phyloP scores from a whole-genome alignment of 768 basidiomycete species.

The Gloeostereum incarnatum region DNA sequence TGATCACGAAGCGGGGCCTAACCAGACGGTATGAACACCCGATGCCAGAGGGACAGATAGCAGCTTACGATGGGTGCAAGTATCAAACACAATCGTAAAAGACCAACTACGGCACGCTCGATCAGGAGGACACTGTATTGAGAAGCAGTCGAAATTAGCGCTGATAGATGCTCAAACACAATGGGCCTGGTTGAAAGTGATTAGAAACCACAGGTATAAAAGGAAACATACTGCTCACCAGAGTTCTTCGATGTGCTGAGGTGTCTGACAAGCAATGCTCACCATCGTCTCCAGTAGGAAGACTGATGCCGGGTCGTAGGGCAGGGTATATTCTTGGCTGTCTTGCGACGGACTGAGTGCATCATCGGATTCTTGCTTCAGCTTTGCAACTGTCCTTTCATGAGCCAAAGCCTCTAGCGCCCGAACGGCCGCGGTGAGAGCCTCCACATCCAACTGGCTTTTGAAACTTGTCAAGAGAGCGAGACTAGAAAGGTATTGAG shows the following conservation, averaged over 20 bases:
- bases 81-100: constrained; percentile 77
- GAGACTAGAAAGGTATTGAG: constrained; percentile 1
- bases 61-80: constrained; percentile 65
- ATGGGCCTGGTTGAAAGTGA: constrained; percentile 59
- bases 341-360: constrained; percentile 25
- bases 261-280: constrained; percentile 73
- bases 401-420: constrained; percentile 89
- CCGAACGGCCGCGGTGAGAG: constrained; percentile 75
- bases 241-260: constrained; percentile 75
- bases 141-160: constrained; percentile 63
- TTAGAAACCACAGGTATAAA: not conserved
- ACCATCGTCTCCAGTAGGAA: constrained; percentile 94
- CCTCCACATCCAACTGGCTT: constrained; percentile 73
- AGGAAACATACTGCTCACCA: constrained; percentile 55
- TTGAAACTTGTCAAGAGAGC: constrained; percentile 2
- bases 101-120: constrained; percentile 86
- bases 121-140: constrained; percentile 88
- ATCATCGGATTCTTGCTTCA: constrained; percentile 66
- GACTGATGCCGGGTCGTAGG: constrained; percentile 93
- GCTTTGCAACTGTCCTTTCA: constrained; percentile 72
- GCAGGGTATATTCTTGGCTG: constrained; percentile 46
- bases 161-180: constrained; percentile 87
- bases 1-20: constrained; percentile 86
- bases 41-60: not conserved
- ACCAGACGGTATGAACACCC: constrained; percentile 3